These are phyloP conservation scores for Coniella vitis DNA, from an alignment of 2,329 filamentous ascomycete species.

Conservation along the genomic window DNA sequence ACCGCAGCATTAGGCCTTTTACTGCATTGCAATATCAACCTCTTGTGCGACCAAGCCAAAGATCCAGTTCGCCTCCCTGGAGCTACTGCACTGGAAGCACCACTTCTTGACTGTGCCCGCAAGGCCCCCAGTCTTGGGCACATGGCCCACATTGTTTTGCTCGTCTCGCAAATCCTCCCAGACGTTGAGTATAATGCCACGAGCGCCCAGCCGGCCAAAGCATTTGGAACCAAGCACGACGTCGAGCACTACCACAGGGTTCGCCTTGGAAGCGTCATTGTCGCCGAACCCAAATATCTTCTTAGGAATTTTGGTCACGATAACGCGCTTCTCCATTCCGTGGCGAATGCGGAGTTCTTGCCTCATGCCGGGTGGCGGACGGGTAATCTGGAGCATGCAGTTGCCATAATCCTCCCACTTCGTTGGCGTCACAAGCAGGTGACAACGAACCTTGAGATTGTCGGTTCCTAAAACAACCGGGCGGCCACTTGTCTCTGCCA, in stretches of 20 bases:
- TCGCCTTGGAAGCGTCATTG: slow-evolving; percentile 37
- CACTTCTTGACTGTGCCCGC: slow-evolving; percentile 54
- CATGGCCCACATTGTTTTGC: slow-evolving; percentile 47
- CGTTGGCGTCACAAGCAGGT: slow-evolving; percentile 65
- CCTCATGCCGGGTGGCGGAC: slow-evolving; percentile 56
- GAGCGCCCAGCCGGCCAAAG: slow-evolving; percentile 75
- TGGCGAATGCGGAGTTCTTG: slow-evolving; percentile 54
- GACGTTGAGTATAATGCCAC: slow-evolving; percentile 82
- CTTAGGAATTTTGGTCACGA: slow-evolving; percentile 67
- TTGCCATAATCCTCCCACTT: slow-evolving; percentile 92
- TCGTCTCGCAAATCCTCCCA: slow-evolving; percentile 70
- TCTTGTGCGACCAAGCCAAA: slow-evolving; percentile 51
- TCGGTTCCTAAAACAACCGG: slow-evolving; percentile 58
- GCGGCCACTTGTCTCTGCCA: slow-evolving; percentile 42
- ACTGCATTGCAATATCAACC: slow-evolving; percentile 31
- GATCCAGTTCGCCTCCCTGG: slow-evolving; percentile 48
- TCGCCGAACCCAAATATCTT: slow-evolving; percentile 26
- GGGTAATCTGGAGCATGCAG: slow-evolving; percentile 74
- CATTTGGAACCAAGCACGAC: slow-evolving; percentile 78
- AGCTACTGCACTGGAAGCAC: slow-evolving; percentile 54
- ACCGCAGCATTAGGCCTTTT: neutral
- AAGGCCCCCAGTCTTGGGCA: slow-evolving; percentile 43
- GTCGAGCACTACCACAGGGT: slow-evolving; percentile 65
- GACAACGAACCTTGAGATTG: slow-evolving; percentile 80
- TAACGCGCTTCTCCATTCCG: slow-evolving; percentile 75